A percentile compares a stretch with the other conserved stretches of the same genome.
Conservation (phyloP, 108 stramenopile species). For the Stephanodiscus triporus region DNA sequence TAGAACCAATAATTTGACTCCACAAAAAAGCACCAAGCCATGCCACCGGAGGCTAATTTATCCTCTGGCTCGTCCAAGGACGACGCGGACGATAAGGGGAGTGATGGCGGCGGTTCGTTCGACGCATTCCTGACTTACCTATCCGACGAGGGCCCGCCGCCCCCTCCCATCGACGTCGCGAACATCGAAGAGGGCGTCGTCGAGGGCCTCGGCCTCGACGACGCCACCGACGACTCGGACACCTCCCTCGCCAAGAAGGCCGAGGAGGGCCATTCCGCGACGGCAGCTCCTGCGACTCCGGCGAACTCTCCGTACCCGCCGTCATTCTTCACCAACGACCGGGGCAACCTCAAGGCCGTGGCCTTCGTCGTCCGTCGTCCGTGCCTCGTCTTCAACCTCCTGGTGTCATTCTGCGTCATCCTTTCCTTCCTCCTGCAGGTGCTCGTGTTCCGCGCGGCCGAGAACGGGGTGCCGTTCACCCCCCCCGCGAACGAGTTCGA, state of each 20-base stretch:
- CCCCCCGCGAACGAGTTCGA: slow-evolving; percentile 44
- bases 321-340: slow-evolving; percentile 36
- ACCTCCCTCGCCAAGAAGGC: background rate
- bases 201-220: no score
- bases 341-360: slow-evolving; percentile 60
- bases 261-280: background rate
- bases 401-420: slow-evolving; percentile 42
- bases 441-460: slow-evolving; percentile 28
- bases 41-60: no score
- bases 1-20: no score
- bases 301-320: no score
- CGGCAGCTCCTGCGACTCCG: no score
- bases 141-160: background rate
- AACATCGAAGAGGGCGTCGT: no score
- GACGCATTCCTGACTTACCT: no score
- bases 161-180: background rate
- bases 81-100: no score
- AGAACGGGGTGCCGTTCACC: slow-evolving; percentile 58
- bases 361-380: slow-evolving; percentile 52
- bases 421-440: slow-evolving; percentile 41
- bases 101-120: no score
- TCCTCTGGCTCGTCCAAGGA: no score
- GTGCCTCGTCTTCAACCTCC: slow-evolving; percentile 30
- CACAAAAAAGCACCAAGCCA: no score
- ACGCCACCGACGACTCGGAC: background rate